Percentiles rank a stretch among this genome's conserved stretches.
These are phyloP conservation scores for Fusarium gaditjirri DNA, from an alignment of 2,329 filamentous ascomycete genomes.

Conservation along the genomic window DNA sequence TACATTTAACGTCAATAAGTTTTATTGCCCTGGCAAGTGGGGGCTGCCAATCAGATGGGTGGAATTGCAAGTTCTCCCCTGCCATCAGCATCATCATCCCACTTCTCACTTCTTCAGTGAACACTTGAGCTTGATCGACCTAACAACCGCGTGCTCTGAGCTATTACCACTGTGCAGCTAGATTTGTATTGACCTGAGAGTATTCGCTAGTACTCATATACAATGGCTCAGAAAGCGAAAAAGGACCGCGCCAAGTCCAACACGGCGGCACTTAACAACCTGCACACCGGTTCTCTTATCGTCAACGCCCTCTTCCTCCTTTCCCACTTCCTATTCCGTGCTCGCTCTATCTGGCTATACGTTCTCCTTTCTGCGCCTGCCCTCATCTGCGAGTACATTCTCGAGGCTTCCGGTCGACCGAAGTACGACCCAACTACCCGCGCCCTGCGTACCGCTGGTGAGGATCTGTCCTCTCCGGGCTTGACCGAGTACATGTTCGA, in stretches of 20 bases:
- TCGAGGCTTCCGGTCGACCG: constrained; percentile 87
- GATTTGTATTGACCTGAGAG: not conserved
- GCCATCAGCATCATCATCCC: constrained; percentile 22
- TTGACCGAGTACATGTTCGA: constrained; percentile 99
- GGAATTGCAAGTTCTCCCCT: constrained; percentile 12
- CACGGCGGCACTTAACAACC: constrained; percentile 77
- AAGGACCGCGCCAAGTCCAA: constrained; percentile 82
- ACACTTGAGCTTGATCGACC: not conserved
- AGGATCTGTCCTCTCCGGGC: constrained; percentile 87
- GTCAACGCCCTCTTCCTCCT: constrained; percentile 81
- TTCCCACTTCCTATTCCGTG: constrained; percentile 72
- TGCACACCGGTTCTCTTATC: constrained; percentile 78
- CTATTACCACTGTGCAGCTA: not conserved
- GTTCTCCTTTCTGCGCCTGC: constrained; percentile 77
- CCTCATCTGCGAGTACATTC: constrained; percentile 82
- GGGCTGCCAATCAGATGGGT: constrained; percentile 20
- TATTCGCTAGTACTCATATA: not conserved
- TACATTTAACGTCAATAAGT: not conserved
- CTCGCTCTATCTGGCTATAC: constrained; percentile 75
- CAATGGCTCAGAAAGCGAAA: constrained; percentile 72
- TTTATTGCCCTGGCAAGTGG: constrained; percentile 24
- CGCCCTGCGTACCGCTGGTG: constrained; percentile 79
- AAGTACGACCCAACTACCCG: constrained; percentile 71
- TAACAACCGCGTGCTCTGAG: not conserved
- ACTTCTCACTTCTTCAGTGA: constrained; percentile 17